Evolutionary conservation across 257 asterid genomes (phyloP), one percentile per base, ranked within the genome.

Genomic region (Gentiana dahurica): DNA sequence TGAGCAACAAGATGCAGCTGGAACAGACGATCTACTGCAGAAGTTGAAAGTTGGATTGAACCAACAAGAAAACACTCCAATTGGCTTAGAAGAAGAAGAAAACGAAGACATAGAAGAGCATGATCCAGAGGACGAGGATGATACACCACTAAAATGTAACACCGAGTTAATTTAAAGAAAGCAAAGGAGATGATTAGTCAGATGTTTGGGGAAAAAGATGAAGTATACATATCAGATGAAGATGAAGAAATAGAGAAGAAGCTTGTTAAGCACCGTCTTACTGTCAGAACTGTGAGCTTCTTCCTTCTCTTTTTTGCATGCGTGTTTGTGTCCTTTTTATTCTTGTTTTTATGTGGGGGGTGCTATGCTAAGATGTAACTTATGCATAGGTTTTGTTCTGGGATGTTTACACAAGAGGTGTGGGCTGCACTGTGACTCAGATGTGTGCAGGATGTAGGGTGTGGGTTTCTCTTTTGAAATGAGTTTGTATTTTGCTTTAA

Each of bases 1-100:
- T 68, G 94, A 85, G 70, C 97, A 83, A 66, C 97, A 87, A 78
- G 98, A 91, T 81, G 97, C 92, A 39, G 83, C 85, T 12, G 97
- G 96, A 76, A 91, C 98, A 60, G 90, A 87, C 60, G 75, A 81
- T 69, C 84, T 91, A 65, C 64, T 91, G 70, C 93, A 91, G 73
- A 77, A 71, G 70, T 65, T 91, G 57, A 87, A 81, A 61, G 79
- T 75, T 65, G 78, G 82, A 51, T 60, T 77, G 2, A 75, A 65
- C 63, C 72, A 77, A 48, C 67, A 60, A 64, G 90, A 83, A 15
- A 58, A 73, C 36, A 62, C 71, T 47, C 71, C 76, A 65, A 61
- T 48, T 12, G 85, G 59, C 46, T 73, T 73, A 58, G 87, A 81
- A 61, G 54, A 67, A 64, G 87, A 75, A 70, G 79, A 73, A 49